Evolutionary conservation across 345 rosid genomes (phyloP).

Genomic region (Salix purpurea): DNA sequence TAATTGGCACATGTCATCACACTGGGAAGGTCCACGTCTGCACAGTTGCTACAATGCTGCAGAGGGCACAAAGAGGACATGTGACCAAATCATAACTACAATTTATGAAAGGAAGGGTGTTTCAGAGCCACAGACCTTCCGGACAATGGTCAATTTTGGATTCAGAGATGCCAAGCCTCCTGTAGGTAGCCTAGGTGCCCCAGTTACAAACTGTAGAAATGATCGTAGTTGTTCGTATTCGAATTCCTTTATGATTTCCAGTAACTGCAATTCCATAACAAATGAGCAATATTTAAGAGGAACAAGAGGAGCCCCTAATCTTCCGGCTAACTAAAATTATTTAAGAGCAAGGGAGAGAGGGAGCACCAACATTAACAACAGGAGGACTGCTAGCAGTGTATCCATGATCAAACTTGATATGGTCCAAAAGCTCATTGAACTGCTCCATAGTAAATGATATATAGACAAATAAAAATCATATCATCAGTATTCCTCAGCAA

Average conservation of each 20-base stretch:
- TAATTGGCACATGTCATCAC: conserved; percentile 99
- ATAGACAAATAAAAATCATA: background rate
- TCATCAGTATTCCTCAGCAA: conserved; percentile 3
- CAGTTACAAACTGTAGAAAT: conserved; percentile 90
- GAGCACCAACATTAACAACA: conserved; percentile 48
- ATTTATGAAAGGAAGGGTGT: background rate
- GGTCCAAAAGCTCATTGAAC: conserved; percentile 76
- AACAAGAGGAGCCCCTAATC: too few relatives aligned
- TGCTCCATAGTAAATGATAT: conserved; percentile 23
- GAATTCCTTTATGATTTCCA: conserved; percentile 75
- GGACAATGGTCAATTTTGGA: conserved; percentile 88
- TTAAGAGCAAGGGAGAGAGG: background rate
- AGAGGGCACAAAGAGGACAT: background rate
- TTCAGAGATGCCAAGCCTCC: conserved; percentile 85
- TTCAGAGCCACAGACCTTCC: conserved; percentile 49
- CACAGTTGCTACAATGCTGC: conserved; percentile 68
- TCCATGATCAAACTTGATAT: conserved; percentile 95
- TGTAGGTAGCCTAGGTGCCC: conserved; percentile 90
- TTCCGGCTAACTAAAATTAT: too few relatives aligned
- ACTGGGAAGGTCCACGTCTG: conserved; percentile 79
- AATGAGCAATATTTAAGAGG: background rate
- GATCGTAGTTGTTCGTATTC: conserved; percentile 57
- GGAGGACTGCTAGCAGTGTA: conserved; percentile 97
- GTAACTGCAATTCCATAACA: conserved; percentile 45
- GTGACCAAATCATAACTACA: background rate